Conservation (phyloP, 108 stramenopile species). For the Mediolabrus comicus region DNA sequence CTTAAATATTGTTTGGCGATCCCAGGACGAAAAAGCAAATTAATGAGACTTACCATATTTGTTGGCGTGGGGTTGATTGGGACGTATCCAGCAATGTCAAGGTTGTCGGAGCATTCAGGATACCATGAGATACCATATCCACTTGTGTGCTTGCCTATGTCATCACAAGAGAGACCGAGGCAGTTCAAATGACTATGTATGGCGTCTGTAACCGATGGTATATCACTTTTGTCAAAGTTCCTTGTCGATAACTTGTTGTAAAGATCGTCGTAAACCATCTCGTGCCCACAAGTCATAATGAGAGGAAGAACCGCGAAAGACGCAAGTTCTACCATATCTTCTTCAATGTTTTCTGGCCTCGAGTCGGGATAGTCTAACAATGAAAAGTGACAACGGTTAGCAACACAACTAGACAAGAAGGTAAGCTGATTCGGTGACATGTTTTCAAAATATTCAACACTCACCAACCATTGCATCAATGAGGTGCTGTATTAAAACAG, state of each 20-base stretch:
- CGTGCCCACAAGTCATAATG: slow-evolving; percentile 57
- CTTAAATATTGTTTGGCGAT: neutral
- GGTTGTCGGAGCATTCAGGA: slow-evolving; percentile 21
- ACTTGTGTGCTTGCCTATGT: slow-evolving; percentile 54
- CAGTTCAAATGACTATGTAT: slow-evolving; percentile 65
- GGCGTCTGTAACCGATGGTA: slow-evolving; percentile 41
- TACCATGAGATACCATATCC: slow-evolving; percentile 4
- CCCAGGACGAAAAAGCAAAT: neutral
- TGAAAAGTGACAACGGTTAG: neutral
- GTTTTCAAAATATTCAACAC: neutral
- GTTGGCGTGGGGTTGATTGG: slow-evolving; percentile 49
- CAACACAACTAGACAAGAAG: neutral
- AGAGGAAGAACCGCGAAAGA: slow-evolving; percentile 58
- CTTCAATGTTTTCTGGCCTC: slow-evolving; percentile 43
- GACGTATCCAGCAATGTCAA: slow-evolving; percentile 67
- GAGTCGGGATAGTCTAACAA: slow-evolving; percentile 6
- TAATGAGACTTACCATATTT: slow-evolving; percentile 25
- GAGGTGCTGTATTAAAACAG: slow-evolving; percentile 68
- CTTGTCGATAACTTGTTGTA: slow-evolving; percentile 42
- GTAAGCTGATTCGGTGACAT: neutral
- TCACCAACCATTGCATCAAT: slow-evolving; percentile 56
- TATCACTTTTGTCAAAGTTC: slow-evolving; percentile 7
- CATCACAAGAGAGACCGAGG: slow-evolving; percentile 68
- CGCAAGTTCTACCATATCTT: slow-evolving; percentile 51
- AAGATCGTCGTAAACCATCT: slow-evolving; percentile 50